phyloP scores from a whole-genome alignment of 495 filamentous ascomycete genomes.

The Neurospora discreta region DNA sequence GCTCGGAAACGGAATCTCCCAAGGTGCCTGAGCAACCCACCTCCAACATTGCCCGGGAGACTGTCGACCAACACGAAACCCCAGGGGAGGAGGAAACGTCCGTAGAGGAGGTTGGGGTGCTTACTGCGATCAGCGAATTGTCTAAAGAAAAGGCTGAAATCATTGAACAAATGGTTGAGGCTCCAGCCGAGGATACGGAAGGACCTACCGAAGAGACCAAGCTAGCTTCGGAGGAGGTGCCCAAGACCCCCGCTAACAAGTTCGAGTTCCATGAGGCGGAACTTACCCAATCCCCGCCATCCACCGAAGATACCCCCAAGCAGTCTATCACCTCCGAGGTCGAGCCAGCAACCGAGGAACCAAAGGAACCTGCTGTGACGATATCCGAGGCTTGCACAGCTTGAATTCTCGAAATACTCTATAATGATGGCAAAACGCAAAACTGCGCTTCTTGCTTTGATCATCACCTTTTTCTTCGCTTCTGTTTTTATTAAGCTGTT shows the following conservation, averaged over 20 bases:
- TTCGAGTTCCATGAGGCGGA: background rate
- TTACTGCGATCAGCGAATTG: background rate
- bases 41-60: background rate
- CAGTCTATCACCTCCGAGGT: background rate
- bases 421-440: background rate
- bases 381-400: slow-evolving; percentile 5
- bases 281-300: background rate
- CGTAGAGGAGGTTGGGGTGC: background rate
- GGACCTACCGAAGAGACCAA: background rate
- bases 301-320: background rate
- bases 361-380: slow-evolving; percentile 4
- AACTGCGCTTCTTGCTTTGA: background rate
- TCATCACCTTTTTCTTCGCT: background rate
- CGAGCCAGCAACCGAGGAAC: background rate
- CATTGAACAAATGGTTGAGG: background rate
- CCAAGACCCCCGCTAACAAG: background rate
- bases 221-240: background rate
- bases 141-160: background rate
- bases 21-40: background rate
- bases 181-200: background rate
- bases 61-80: background rate
- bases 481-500: background rate
- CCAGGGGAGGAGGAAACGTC: background rate
- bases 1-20: background rate
- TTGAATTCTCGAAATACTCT: background rate